Evolutionary conservation across 1,139 yeast genomes (phyloP).

Genomic region (Kluyveromyces sp.): DNA sequence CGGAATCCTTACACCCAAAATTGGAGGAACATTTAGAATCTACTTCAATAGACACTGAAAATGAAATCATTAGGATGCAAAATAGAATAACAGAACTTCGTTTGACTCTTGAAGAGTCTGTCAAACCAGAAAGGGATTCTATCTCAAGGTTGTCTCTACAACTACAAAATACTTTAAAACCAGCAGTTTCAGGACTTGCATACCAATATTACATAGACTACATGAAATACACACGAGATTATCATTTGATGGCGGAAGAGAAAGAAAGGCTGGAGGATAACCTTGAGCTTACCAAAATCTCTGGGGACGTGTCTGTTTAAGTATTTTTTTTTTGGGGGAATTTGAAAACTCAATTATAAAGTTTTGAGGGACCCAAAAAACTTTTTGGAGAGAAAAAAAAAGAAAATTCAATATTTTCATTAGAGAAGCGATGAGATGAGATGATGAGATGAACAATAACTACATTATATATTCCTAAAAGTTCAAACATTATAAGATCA

Average conservation of each 20-base stretch:
- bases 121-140: constrained; percentile 8
- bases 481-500: background rate
- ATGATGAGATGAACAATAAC: background rate
- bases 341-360: no score
- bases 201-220: constrained; percentile 18
- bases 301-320: no score
- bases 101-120: constrained; percentile 12
- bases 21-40: constrained; percentile 2
- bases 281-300: background rate
- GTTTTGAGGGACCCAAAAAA: no score
- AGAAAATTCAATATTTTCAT: background rate
- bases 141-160: constrained; percentile 7
- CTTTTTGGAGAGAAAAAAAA: background rate
- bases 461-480: background rate
- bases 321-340: no score
- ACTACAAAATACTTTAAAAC: constrained; percentile 1
- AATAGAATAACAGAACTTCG: constrained; percentile 7
- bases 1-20: constrained; percentile 3
- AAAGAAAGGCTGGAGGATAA: background rate
- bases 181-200: constrained; percentile 12
- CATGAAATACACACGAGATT: constrained; percentile 13
- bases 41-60: background rate
- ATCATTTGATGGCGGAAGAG: background rate
- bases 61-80: constrained; percentile 6
- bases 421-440: constrained; percentile 1